A percentile compares a stretch with the other conserved stretches of the same genome.
Evolutionary conservation across 495 filamentous ascomycete genomes (phyloP).

Genomic region (Cetradonia linearis): DNA sequence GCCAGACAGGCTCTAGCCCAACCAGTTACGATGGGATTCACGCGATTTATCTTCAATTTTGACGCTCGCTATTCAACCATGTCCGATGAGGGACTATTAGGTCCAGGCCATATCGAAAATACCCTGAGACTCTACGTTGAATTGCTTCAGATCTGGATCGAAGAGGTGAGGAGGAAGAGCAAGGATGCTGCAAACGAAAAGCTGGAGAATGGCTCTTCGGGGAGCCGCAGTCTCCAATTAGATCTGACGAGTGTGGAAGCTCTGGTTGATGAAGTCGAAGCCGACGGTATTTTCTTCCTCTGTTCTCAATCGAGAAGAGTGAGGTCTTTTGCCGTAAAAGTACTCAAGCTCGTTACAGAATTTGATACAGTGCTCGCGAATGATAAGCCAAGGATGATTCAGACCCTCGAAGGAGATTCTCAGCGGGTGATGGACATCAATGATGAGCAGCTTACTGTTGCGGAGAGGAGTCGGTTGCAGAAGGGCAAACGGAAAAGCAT

Average conservation of each 20-base stretch:
- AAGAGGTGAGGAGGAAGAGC: constrained; percentile 83
- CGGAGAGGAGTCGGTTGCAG: constrained; percentile 84
- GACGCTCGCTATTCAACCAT: constrained; percentile 95
- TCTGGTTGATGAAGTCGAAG: constrained; percentile 93
- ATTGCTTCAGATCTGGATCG: constrained; percentile 89
- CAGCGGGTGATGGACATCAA: constrained; percentile 82
- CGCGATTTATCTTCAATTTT: constrained; percentile 94
- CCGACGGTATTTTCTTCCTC: constrained; percentile 94
- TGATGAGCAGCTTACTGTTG: constrained; percentile 83
- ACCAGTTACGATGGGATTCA: constrained; percentile 92
- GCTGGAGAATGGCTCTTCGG: constrained; percentile 45
- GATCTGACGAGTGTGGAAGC: constrained; percentile 80
- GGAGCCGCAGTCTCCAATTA: constrained; percentile 57
- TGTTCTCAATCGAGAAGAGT: constrained; percentile 91
- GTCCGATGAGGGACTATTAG: constrained; percentile 96
- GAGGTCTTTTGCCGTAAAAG: constrained; percentile 80
- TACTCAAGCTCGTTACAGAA: constrained; percentile 82
- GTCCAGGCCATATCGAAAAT: constrained; percentile 87
- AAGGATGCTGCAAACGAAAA: constrained; percentile 57
- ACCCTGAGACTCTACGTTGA: constrained; percentile 90
- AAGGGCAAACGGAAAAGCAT: constrained; percentile 80
- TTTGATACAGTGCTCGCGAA: constrained; percentile 86
- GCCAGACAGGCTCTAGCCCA: constrained; percentile 88
- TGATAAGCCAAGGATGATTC: constrained; percentile 69
- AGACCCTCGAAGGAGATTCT: constrained; percentile 83